phyloP scores from a whole-genome alignment of 169 alveolate genomes.

The Plasmodium yoelii region DNA sequence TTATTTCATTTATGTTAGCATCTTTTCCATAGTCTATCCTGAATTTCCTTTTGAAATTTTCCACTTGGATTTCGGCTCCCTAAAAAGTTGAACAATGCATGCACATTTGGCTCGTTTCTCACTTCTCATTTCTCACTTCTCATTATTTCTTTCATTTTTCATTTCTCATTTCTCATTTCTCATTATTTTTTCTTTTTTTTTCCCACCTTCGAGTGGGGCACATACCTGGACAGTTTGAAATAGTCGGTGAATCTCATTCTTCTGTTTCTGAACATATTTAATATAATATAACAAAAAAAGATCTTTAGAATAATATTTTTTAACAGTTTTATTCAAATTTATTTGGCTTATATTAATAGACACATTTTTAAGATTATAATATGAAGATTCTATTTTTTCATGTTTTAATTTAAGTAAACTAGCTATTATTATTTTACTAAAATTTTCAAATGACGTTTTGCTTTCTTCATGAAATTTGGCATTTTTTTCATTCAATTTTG shows the following conservation, averaged over 20 bases:
- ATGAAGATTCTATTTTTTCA: slow-evolving; percentile 21
- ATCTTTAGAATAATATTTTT: slow-evolving; percentile 29
- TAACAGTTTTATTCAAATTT: slow-evolving; percentile 22
- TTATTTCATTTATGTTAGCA: slow-evolving; percentile 11
- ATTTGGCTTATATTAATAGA: slow-evolving; percentile 3
- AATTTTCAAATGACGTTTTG: background rate
- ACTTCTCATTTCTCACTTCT: background rate
- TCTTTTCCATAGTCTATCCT: slow-evolving; percentile 21
- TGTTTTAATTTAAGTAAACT: slow-evolving; percentile 18
- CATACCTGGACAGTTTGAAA: slow-evolving; percentile 18
- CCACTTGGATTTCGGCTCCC: slow-evolving; percentile 26
- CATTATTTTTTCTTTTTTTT: no score
- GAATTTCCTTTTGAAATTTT: slow-evolving; percentile 37
- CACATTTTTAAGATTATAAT: slow-evolving; percentile 5
- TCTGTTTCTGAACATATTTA: slow-evolving; percentile 14
- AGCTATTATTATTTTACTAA: slow-evolving; percentile 28
- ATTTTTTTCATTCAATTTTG: background rate
- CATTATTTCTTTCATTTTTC: background rate
- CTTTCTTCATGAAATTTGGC: background rate
- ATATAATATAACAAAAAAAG: slow-evolving; percentile 24
- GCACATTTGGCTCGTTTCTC: background rate
- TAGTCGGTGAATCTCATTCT: slow-evolving; percentile 1
- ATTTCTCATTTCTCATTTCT: background rate
- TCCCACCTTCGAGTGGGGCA: no score
- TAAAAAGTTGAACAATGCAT: background rate